These are phyloP conservation scores for Coffea canephora DNA, from an alignment of 257 asterid species.

Conservation along the genomic window DNA sequence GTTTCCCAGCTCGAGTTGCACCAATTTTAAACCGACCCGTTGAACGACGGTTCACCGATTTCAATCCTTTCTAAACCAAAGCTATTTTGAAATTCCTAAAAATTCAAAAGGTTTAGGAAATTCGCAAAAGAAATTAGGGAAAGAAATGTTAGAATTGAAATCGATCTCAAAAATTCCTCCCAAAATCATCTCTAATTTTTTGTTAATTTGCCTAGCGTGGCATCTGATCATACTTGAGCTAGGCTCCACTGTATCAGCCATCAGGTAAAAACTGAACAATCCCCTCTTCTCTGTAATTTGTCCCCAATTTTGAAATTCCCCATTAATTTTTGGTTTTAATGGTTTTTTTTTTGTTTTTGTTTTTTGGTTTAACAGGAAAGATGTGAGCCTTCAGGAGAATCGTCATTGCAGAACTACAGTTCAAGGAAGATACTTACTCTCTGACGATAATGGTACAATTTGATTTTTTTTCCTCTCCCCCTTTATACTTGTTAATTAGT, in stretches of 20 bases:
- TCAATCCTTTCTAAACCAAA: no score
- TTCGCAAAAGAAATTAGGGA: no score
- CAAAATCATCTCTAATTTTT: background rate
- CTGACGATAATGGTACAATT: constrained; percentile 72
- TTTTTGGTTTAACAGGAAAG: constrained; percentile 46
- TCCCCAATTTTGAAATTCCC: background rate
- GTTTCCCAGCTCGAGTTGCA: no score
- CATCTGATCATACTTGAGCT: constrained; percentile 30
- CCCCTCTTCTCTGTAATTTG: background rate
- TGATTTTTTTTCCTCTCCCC: background rate
- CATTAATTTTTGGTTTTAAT: background rate
- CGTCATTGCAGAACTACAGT: constrained; percentile 71
- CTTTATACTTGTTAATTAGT: background rate
- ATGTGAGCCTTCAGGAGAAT: constrained; percentile 47
- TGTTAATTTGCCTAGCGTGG: background rate
- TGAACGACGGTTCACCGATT: no score
- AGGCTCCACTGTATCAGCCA: constrained; percentile 41
- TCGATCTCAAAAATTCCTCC: background rate
- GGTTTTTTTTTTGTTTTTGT: background rate
- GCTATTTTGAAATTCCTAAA: no score
- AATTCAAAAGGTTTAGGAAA: no score
- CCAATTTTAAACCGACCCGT: no score
- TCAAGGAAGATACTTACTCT: constrained; percentile 75
- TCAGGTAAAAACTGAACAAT: constrained; percentile 35
- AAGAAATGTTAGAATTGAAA: constrained; percentile 6